Evolutionary conservation across 306 rosid species (phyloP).

Genomic region (Chamaecrista fasciculata): DNA sequence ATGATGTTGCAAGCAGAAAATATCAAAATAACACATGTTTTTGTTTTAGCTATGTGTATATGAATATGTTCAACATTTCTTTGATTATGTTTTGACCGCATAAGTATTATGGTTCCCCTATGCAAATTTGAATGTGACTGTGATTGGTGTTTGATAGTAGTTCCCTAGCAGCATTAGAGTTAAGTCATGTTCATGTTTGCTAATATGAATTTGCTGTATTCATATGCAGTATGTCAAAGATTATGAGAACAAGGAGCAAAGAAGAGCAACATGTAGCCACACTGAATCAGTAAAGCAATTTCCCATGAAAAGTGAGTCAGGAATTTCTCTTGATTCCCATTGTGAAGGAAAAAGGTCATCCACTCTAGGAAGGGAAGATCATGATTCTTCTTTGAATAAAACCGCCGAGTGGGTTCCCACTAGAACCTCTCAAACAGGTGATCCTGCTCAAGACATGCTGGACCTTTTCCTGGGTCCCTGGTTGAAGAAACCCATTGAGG

Average conservation of each 20-base stretch:
- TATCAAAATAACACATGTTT: neutral
- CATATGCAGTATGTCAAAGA: slow-evolving; percentile 62
- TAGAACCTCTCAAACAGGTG: slow-evolving; percentile 35
- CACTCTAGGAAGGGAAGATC: slow-evolving; percentile 24
- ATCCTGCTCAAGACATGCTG: slow-evolving; percentile 84
- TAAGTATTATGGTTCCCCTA: slow-evolving; percentile 1
- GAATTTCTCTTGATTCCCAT: slow-evolving; percentile 30
- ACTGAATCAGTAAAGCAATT: slow-evolving; percentile 32
- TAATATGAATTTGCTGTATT: neutral
- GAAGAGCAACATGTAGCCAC: slow-evolving; percentile 27
- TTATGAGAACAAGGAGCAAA: slow-evolving; percentile 30
- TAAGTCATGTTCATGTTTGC: neutral
- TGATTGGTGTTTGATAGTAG: neutral
- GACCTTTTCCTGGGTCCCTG: slow-evolving; percentile 75
- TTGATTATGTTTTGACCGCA: neutral
- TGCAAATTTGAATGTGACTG: slow-evolving; percentile 1
- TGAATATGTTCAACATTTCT: slow-evolving; percentile 16
- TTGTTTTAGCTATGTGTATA: slow-evolving; percentile 17
- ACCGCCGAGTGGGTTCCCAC: slow-evolving; percentile 29
- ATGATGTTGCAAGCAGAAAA: neutral
- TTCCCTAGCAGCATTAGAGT: neutral
- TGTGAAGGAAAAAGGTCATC: slow-evolving; percentile 28
- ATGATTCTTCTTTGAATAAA: slow-evolving; percentile 30
- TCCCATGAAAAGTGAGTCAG: slow-evolving; percentile 30
- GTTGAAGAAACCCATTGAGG: slow-evolving; percentile 51